phyloP scores from a whole-genome alignment of 1,284 basidiomycete species.

The Ustilago lituana region DNA sequence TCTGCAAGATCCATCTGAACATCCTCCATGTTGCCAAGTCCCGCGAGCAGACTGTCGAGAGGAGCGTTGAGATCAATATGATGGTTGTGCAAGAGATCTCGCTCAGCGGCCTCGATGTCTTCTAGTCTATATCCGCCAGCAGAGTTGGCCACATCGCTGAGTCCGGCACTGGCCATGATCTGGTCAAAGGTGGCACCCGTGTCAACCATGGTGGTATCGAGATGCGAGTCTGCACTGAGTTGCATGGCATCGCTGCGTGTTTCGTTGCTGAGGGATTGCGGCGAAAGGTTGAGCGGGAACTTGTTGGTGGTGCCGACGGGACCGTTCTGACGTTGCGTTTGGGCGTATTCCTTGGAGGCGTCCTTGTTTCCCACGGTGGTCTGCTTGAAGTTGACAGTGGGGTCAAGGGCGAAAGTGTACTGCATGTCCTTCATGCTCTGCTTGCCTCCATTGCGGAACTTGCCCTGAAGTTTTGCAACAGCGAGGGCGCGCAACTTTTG shows the following conservation, averaged over 20 bases:
- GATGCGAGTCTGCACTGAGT: conserved; percentile 4
- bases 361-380: conserved; percentile 41
- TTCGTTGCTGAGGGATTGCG: conserved; percentile 16
- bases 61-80: conserved; percentile 54
- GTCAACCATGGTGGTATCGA: conserved; percentile 15
- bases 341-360: conserved; percentile 25
- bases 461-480: conserved; percentile 44
- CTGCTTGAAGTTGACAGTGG: conserved; percentile 47
- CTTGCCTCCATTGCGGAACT: conserved; percentile 30
- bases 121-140: conserved; percentile 41
- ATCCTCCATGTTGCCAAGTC: conserved; percentile 46
- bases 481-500: conserved; percentile 48
- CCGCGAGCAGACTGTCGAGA: conserved; percentile 45
- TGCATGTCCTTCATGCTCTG: conserved; percentile 50
- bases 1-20: conserved; percentile 47
- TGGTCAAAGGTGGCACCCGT: conserved; percentile 24
- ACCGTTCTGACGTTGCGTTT: conserved; percentile 28
- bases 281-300: conserved; percentile 33
- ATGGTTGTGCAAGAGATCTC: conserved; percentile 45
- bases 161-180: conserved; percentile 35
- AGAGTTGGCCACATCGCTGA: conserved; percentile 7
- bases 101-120: conserved; percentile 52
- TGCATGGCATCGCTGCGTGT: conserved; percentile 21
- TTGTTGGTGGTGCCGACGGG: conserved; percentile 43
- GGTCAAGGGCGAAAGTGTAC: conserved; percentile 37